Percentiles rank a stretch among this genome's conserved stretches.
phyloP scores from a whole-genome alignment of 2,329 filamentous ascomycete genomes.

The Epichloe baconii region DNA sequence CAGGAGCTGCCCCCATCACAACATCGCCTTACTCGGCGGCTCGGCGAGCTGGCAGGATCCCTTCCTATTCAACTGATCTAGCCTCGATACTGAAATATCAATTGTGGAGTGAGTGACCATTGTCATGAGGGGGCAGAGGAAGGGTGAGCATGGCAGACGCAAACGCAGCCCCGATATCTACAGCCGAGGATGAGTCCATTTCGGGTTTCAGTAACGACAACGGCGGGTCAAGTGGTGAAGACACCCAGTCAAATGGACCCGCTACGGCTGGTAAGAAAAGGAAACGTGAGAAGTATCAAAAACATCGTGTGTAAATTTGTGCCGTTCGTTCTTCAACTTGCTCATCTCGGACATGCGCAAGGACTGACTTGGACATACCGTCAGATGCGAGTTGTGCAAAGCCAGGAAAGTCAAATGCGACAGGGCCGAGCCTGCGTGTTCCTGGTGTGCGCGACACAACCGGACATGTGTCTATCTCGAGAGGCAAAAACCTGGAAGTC shows the following conservation, averaged over 20 bases:
- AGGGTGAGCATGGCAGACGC: constrained; percentile 5
- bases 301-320: constrained; percentile 26
- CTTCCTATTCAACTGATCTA: not conserved
- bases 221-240: constrained; percentile 24
- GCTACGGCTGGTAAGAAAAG: constrained; percentile 21
- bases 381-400: constrained; percentile 31
- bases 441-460: constrained; percentile 57
- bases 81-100: not conserved
- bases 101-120: constrained; percentile 2
- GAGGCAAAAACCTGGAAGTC: constrained; percentile 54
- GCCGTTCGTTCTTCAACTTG: not conserved
- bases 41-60: not conserved
- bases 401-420: constrained; percentile 35
- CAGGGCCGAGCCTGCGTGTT: constrained; percentile 47
- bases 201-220: constrained; percentile 24
- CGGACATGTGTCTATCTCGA: constrained; percentile 57
- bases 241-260: constrained; percentile 16
- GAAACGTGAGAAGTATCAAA: constrained; percentile 27
- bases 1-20: not conserved
- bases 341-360: not conserved
- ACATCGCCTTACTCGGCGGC: not conserved
- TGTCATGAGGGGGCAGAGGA: constrained; percentile 1
- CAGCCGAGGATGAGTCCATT: constrained; percentile 24
- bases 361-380: not conserved
- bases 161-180: constrained; percentile 11